These are phyloP conservation scores for Komagataella kurtzmanii DNA, from an alignment of 805 yeast species.

Conservation along the genomic window DNA sequence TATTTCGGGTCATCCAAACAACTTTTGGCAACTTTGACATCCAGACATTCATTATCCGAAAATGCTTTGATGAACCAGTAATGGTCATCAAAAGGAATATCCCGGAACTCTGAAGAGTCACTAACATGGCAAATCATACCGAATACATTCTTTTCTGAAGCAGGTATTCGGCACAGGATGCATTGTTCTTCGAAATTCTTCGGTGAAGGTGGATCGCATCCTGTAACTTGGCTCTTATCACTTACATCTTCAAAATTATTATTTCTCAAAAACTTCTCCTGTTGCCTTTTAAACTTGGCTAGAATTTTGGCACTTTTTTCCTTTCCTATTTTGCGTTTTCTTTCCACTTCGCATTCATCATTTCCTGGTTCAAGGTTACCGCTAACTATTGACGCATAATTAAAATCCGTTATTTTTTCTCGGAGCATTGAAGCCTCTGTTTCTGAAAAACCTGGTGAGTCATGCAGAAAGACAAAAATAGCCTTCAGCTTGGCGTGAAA, in stretches of 20 bases:
- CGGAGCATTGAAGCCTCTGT: neutral
- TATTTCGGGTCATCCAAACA: constrained; percentile 6
- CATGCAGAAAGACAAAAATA: constrained; percentile 22
- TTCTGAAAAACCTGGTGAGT: constrained; percentile 1
- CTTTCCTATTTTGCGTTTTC: constrained; percentile 56
- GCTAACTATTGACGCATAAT: constrained; percentile 9
- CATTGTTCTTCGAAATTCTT: constrained; percentile 64
- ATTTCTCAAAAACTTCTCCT: constrained; percentile 54
- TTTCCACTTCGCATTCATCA: constrained; percentile 29
- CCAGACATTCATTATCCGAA: constrained; percentile 32
- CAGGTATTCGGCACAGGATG: constrained; percentile 70
- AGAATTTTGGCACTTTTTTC: constrained; percentile 57
- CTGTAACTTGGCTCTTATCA: constrained; percentile 21
- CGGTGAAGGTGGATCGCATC: constrained; percentile 31
- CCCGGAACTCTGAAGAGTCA: constrained; percentile 45
- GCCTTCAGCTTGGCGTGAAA: constrained; percentile 45
- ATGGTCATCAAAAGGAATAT: constrained; percentile 46
- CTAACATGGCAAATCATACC: constrained; percentile 60
- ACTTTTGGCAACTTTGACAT: constrained; percentile 7
- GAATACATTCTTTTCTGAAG: constrained; percentile 45
- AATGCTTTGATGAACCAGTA: constrained; percentile 59
- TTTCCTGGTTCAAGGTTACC: constrained; percentile 6
- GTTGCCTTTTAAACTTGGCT: constrained; percentile 73
- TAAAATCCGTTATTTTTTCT: neutral
- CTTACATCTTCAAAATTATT: constrained; percentile 26